A percentile compares a stretch with the other conserved stretches of the same genome.
Evolutionary conservation across 495 filamentous ascomycete genomes (phyloP).

Genomic region (Xanthoparmelia taractica): DNA sequence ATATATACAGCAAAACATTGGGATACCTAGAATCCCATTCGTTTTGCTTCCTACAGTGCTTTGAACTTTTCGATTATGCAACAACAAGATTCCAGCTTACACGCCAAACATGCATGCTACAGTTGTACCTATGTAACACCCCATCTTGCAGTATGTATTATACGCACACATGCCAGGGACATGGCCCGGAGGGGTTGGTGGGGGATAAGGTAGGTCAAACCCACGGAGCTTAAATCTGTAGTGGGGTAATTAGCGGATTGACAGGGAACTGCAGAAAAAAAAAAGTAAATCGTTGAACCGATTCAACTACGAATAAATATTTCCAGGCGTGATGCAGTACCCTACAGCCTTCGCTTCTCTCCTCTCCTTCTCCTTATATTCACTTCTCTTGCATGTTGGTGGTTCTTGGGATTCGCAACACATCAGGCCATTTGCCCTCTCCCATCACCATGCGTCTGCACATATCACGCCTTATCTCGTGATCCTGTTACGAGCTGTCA

Average conservation of each 20-base stretch:
- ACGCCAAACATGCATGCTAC: background rate
- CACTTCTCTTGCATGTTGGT: background rate
- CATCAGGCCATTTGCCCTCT: background rate
- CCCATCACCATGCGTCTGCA: background rate
- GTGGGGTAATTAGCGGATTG: background rate
- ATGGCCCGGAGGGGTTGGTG: background rate
- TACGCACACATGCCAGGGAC: background rate
- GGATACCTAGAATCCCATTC: too few species aligned
- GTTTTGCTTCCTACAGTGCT: too few species aligned
- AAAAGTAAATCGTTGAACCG: background rate
- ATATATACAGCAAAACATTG: too few species aligned
- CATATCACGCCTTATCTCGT: slow-evolving; percentile 1
- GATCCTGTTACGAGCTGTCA: background rate
- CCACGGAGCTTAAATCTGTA: background rate
- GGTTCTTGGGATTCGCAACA: background rate
- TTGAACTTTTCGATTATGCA: background rate
- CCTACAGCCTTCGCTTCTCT: background rate
- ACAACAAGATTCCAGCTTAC: background rate
- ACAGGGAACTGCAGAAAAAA: background rate
- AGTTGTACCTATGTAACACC: too few species aligned
- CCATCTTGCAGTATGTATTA: background rate
- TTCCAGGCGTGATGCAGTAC: background rate
- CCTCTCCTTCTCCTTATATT: background rate
- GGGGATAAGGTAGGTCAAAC: background rate
- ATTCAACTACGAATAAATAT: background rate